phyloP scores from a whole-genome alignment of 169 alveolate species.

The Eimeria tenella region DNA sequence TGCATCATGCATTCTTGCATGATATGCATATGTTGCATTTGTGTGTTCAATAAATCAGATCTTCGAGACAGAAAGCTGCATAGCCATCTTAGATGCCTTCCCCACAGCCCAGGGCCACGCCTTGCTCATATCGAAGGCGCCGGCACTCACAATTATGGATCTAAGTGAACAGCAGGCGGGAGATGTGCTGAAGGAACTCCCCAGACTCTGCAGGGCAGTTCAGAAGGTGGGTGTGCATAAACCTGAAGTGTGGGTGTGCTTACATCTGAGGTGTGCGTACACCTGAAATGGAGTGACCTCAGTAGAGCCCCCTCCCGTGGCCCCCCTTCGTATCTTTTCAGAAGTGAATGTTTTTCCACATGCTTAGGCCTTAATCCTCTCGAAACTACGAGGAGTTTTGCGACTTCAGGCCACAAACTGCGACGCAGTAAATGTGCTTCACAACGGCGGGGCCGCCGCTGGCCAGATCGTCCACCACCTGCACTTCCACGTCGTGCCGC shows the following conservation, averaged over 20 bases:
- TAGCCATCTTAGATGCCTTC: conserved; percentile 79
- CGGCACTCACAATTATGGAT: conserved; percentile 63
- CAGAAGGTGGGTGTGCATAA: conserved; percentile 52
- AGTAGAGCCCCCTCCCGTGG: too few relatives aligned
- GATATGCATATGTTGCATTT: neutral
- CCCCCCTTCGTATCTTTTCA: too few relatives aligned
- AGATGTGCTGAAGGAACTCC: conserved; percentile 69
- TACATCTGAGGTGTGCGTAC: neutral
- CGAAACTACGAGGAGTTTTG: too few relatives aligned
- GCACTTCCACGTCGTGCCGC: conserved; percentile 78
- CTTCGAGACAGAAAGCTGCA: conserved; percentile 73
- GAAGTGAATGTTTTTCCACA: too few relatives aligned
- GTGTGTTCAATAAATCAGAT: conserved; percentile 12
- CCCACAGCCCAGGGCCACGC: conserved; percentile 79
- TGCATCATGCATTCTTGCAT: too few relatives aligned
- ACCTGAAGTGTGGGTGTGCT: neutral
- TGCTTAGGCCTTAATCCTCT: too few relatives aligned
- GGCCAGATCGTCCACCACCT: conserved; percentile 78
- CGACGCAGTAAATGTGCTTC: conserved; percentile 79
- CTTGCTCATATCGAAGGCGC: conserved; percentile 74
- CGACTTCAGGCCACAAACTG: conserved; percentile 66
- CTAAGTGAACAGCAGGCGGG: conserved; percentile 73
- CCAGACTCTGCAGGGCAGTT: conserved; percentile 78
- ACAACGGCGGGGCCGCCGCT: conserved; percentile 77
- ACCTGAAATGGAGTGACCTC: too few relatives aligned